Evolutionary conservation across 1,139 yeast species (phyloP).

Genomic region (Pichia sp.): DNA sequence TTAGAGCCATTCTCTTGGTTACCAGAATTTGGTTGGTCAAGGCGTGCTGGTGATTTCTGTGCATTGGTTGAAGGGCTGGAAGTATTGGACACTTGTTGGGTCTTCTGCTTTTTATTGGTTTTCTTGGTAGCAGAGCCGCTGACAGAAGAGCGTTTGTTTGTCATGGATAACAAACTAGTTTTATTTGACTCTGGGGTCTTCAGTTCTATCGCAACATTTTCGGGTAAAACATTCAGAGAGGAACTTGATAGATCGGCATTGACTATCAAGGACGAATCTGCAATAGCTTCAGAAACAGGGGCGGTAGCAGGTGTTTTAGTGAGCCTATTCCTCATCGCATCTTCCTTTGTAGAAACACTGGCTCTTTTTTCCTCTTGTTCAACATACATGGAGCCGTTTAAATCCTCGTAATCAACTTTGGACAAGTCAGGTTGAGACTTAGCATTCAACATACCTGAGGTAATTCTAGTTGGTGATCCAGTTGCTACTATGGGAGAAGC

Average conservation of each 20-base stretch:
- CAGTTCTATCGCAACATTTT: neutral
- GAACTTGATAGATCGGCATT: conserved; percentile 13
- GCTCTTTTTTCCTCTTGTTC: conserved; percentile 18
- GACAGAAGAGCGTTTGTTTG: neutral
- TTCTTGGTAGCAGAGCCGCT: too few relatives aligned
- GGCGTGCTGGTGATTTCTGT: neutral
- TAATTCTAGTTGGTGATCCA: conserved; percentile 45
- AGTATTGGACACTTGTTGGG: neutral
- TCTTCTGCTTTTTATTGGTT: neutral
- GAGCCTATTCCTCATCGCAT: conserved; percentile 15
- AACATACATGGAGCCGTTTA: conserved; percentile 9
- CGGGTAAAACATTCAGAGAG: conserved; percentile 3
- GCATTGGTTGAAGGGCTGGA: neutral
- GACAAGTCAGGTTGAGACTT: conserved; percentile 32
- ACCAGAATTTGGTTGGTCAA: neutral
- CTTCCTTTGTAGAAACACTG: conserved; percentile 29
- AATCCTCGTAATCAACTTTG: conserved; percentile 22
- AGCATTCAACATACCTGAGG: conserved; percentile 59
- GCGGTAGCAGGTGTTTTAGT: neutral
- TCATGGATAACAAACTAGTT: neutral
- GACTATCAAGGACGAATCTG: conserved; percentile 12
- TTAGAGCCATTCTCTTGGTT: neutral
- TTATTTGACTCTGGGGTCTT: neutral
- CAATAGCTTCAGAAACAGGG: neutral
- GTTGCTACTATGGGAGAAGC: conserved; percentile 33